Percentiles rank a stretch among this genome's conserved stretches.
phyloP scores from a whole-genome alignment of 2,329 filamentous ascomycete genomes.

The Didymella sp. region DNA sequence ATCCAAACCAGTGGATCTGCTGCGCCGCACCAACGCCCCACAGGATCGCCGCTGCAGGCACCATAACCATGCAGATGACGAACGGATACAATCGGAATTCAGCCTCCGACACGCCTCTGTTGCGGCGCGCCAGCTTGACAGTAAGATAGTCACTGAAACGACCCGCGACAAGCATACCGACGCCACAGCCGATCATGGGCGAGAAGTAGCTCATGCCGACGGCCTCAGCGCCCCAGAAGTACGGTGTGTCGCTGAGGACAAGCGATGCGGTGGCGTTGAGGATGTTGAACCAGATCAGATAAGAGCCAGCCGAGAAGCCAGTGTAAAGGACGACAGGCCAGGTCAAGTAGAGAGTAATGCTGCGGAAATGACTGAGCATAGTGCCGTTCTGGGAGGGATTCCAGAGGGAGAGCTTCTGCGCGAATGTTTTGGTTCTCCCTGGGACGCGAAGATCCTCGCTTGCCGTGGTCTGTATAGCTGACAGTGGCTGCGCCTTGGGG shows the following conservation, averaged over 20 bases:
- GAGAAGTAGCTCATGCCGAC: constrained; percentile 33
- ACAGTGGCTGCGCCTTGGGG: constrained; percentile 18
- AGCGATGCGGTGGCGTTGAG: constrained; percentile 40
- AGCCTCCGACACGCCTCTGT: constrained; percentile 50
- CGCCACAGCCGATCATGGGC: constrained; percentile 30
- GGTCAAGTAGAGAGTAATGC: constrained; percentile 39
- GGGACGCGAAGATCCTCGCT: constrained; percentile 16
- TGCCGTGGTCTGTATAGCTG: constrained; percentile 23
- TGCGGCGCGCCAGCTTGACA: constrained; percentile 45
- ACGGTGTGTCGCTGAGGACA: constrained; percentile 31
- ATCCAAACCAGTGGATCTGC: constrained; percentile 58
- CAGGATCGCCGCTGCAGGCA: constrained; percentile 55
- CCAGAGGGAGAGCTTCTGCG: constrained; percentile 34
- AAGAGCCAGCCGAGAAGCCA: constrained; percentile 37
- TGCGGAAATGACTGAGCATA: constrained; percentile 30
- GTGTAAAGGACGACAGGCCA: constrained; percentile 46
- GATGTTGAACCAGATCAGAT: constrained; percentile 40
- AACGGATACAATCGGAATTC: constrained; percentile 54
- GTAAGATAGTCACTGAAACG: constrained; percentile 37
- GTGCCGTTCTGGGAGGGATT: constrained; percentile 26
- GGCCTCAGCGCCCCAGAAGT: constrained; percentile 33
- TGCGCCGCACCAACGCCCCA: constrained; percentile 62
- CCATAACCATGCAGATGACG: constrained; percentile 49
- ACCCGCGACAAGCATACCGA: constrained; percentile 29
- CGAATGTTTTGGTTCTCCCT: constrained; percentile 24